Percentiles rank a stretch among this genome's conserved stretches.
Conservation (phyloP, 768 basidiomycete species). For the Termitomyces sp. region DNA sequence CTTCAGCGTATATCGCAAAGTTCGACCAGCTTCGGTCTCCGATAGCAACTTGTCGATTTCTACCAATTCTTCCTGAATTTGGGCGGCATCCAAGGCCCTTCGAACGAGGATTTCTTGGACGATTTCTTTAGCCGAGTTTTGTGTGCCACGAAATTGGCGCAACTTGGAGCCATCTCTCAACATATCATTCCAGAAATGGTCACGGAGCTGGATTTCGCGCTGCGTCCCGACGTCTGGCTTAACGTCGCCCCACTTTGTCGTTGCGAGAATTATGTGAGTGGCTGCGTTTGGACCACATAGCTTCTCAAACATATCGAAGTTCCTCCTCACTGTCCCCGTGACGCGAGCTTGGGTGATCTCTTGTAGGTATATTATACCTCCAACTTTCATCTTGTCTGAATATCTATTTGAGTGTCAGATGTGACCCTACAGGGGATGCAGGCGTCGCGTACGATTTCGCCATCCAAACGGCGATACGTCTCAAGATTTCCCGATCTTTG, state of each 20-base stretch:
- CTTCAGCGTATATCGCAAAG: constrained; percentile 13
- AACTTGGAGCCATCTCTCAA: constrained; percentile 20
- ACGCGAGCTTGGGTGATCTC: constrained; percentile 13
- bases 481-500: constrained; percentile 5
- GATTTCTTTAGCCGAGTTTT: constrained; percentile 22
- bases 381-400: constrained; percentile 7
- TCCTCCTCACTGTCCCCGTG: constrained; percentile 12
- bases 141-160: constrained; percentile 16
- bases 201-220: constrained; percentile 22
- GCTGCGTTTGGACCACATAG: constrained; percentile 9
- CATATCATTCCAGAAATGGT: constrained; percentile 24
- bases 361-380: constrained; percentile 11
- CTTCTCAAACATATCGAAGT: constrained; percentile 13
- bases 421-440: neutral
- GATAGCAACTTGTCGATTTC: constrained; percentile 15
- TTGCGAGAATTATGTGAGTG: constrained; percentile 8
- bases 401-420: neutral
- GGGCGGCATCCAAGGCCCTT: constrained; percentile 12
- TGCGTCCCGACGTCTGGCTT: constrained; percentile 12
- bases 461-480: constrained; percentile 9
- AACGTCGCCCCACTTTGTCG: constrained; percentile 32
- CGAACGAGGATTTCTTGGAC: constrained; percentile 15
- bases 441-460: constrained; percentile 3
- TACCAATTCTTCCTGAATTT: constrained; percentile 21
- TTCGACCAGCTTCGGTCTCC: constrained; percentile 18